Conservation (phyloP, 164 flowering plant genomes). For the Saururus chinensis region DNA sequence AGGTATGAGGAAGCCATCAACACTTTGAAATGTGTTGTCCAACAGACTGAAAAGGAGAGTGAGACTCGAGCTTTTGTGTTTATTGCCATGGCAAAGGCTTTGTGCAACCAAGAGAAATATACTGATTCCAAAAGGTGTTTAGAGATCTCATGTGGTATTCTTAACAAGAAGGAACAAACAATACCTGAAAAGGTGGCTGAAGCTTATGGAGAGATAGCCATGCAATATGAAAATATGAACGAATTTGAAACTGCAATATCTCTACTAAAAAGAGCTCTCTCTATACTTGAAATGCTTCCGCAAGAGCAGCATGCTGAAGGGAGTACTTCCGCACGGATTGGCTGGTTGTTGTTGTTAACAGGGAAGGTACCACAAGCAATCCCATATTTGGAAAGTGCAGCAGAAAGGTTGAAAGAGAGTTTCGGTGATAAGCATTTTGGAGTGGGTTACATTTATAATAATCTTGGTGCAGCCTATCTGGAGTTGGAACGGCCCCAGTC, state of each 20-base stretch:
- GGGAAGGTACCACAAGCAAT: conserved; percentile 77
- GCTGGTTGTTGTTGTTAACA: conserved; percentile 74
- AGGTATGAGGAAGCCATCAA: conserved; percentile 61
- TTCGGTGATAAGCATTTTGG: conserved; percentile 88
- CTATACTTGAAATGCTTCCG: conserved; percentile 65
- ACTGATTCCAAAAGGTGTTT: conserved; percentile 60
- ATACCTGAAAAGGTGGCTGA: conserved; percentile 62
- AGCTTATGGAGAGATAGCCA: conserved; percentile 70
- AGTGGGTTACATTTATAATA: conserved; percentile 84
- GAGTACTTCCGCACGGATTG: conserved; percentile 68
- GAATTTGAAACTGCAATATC: conserved; percentile 80
- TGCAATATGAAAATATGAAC: conserved; percentile 78
- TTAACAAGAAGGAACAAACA: conserved; percentile 46
- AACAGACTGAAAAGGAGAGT: conserved; percentile 68
- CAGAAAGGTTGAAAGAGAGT: conserved; percentile 66
- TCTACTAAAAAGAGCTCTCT: conserved; percentile 48
- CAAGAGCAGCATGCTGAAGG: conserved; percentile 83
- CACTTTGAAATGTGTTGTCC: conserved; percentile 53
- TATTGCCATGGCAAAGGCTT: conserved; percentile 71
- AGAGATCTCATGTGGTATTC: conserved; percentile 62
- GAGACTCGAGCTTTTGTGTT: conserved; percentile 60
- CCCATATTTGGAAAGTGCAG: conserved; percentile 85
- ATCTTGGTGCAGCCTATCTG: conserved; percentile 87
- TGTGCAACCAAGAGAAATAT: conserved; percentile 59
- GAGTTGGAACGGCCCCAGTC: conserved; percentile 83